These are phyloP conservation scores for Amylocystis lapponica DNA, from an alignment of 768 basidiomycete genomes.

Conservation along the genomic window DNA sequence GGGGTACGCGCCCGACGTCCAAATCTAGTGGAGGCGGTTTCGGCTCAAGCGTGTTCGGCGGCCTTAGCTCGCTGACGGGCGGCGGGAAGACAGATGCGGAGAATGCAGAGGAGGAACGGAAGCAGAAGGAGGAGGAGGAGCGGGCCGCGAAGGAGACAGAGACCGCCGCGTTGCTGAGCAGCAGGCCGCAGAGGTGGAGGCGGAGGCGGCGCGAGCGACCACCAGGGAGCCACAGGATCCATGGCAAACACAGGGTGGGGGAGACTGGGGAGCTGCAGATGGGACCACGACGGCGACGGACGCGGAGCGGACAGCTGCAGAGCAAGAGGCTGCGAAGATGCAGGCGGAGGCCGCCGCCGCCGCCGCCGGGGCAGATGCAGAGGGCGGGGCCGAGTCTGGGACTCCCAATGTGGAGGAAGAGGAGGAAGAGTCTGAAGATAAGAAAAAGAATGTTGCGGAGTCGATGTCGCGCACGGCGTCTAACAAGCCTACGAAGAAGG, in stretches of 20 bases:
- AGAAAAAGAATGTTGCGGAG: constrained; percentile 4
- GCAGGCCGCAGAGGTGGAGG: constrained; percentile 9
- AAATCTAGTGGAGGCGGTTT: not conserved
- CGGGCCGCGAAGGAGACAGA: constrained; percentile 15
- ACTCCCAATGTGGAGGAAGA: not conserved
- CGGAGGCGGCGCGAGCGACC: constrained; percentile 7
- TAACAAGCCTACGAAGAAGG: constrained; percentile 4
- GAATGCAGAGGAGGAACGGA: constrained; percentile 5
- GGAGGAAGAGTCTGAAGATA: constrained; percentile 1
- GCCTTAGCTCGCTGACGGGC: constrained; percentile 5
- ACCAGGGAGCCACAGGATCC: constrained; percentile 6
- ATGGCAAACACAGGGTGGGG: constrained; percentile 11
- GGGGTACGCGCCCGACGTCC: constrained; percentile 6
- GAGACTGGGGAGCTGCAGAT: constrained; percentile 5
- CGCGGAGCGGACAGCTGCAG: constrained; percentile 1
- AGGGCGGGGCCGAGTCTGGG: constrained; percentile 1
- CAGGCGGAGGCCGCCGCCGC: constrained; percentile 7
- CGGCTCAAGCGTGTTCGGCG: constrained; percentile 5
- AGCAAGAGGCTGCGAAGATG: constrained; percentile 10
- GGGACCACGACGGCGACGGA: constrained; percentile 4
- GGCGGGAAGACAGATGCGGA: constrained; percentile 2
- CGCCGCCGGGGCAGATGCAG: constrained; percentile 1
- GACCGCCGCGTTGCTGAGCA: no score
- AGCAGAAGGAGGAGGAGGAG: constrained; percentile 13
- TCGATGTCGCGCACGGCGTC: constrained; percentile 15